phyloP scores from a whole-genome alignment of 2,329 filamentous ascomycete species.

The Colletotrichum theobromicola region DNA sequence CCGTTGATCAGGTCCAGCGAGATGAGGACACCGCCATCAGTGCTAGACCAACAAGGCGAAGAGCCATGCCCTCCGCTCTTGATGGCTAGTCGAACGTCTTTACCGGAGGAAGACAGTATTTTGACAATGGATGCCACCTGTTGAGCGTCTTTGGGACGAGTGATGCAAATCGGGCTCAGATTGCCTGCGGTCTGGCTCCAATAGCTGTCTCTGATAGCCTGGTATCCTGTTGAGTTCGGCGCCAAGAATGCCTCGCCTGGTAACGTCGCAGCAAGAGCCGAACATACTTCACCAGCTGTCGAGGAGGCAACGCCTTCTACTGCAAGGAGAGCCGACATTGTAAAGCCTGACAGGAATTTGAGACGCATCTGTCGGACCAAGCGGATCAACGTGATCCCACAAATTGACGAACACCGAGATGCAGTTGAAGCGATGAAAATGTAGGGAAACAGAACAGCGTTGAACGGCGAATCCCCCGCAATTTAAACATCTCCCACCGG shows the following conservation, averaged over 20 bases:
- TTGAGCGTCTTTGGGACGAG: neutral
- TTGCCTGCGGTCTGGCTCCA: neutral
- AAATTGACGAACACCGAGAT: neutral
- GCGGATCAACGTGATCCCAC: neutral
- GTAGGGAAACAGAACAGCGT: neutral
- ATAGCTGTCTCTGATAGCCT: neutral
- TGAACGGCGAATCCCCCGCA: neutral
- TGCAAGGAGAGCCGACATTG: neutral
- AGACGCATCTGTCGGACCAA: neutral
- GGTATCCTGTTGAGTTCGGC: neutral
- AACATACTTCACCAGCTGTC: neutral
- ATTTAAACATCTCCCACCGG: neutral
- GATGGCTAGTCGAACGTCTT: constrained; percentile 48
- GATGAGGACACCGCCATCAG: neutral
- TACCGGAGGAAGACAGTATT: neutral
- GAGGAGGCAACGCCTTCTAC: neutral
- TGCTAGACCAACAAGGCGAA: neutral
- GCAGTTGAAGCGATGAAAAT: neutral
- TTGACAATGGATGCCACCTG: neutral
- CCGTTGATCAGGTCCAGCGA: neutral
- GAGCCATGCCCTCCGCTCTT: constrained; percentile 58
- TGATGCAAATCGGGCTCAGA: neutral
- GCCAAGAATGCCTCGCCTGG: neutral
- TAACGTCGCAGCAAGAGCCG: neutral
- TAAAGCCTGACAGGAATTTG: neutral